Evolutionary conservation across 192 early-diverging fungal species (phyloP), one percentile per base, ranked within the genome.

Genomic region (Rhizoclosmatium globosum): DNA sequence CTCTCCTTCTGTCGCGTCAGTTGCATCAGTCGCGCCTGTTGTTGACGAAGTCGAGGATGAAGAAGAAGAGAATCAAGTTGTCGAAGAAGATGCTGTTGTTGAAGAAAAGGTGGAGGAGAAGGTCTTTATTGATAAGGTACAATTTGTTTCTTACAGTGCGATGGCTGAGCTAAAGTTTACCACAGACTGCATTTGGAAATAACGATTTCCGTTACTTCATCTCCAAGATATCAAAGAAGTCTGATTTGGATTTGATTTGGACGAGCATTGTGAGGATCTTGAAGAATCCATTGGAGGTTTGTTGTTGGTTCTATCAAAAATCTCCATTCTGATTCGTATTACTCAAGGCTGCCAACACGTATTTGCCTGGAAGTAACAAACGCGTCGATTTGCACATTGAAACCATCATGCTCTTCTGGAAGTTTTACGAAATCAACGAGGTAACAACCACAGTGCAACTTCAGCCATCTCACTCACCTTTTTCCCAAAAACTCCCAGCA

Each of bases 321-420:
- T n/a, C 48, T 71, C 11, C 13, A 19, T n/a, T 38, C 47, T 81
- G 59, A 7, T 47, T 31, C 3, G 7, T 39, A 6, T 3, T 2
- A 41, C 44, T 43, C 11, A 19, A 92, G 86, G 87, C 94, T 11
- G 89, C 85, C 41, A 93, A 92, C 66, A 92, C 93, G 0, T 94
- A 93, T 73, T 79, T 95, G 3, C 94, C 94, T 43, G 91, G 93
- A 15, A 92, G 92, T 0, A 93, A 89, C 43, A 95, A 95, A 67
- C 85, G 87, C 48, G 86, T 92, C 41, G 87, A 81, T 48, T 82
- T 91, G 45, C 83, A 90, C 46, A 71, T 85, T 45, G 95, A 97
- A 79, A 88, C 91, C 0, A 81, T 94, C 64, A 93, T 95, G 89
- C 79, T 97, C 38, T 92, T 94, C 58, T 98, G 96, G 96, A 88